Evolutionary conservation across 495 filamentous ascomycete species (phyloP), one percentile per base, ranked within the genome.

Genomic region (Penicillium mononematosum): DNA sequence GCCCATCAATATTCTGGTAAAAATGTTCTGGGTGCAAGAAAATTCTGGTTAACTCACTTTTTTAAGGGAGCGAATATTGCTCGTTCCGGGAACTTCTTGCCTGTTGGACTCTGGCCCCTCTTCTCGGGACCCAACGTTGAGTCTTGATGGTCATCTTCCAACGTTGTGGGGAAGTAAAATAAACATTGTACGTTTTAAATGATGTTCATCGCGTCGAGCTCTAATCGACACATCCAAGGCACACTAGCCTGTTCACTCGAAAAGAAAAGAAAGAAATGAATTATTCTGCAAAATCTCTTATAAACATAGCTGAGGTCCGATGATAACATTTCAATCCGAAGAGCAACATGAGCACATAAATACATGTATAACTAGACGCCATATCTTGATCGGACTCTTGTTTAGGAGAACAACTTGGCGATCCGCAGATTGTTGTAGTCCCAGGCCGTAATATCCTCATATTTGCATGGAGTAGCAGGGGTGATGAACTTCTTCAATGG

Each of bases 391-490:
- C 3, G 8, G 22, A 11, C 17, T n/a, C 3, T 7, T 11, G 16
- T 11, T 38, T n/a, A 46, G 20, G 52, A 46, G 14, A 65, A 62
- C 16, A 62, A 29, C 22, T 54, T 65, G 2, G 56, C 39, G 27
- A 66, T 69, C 3, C 63, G 58, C 4, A 69, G n/a, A 44, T 69
- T 67, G 17, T 71, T 61, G 36, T 70, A 72, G 43, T 72, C 62
- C 64, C 64, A 67, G n/a, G 67, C 69, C 20, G 59, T 72, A 1
- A 72, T 63, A 46, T 64, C 66, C n/a, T 68, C 65, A 48, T 69
- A 69, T n/a, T 45, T 51, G 34, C 64, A 67, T 5, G 66, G 63
- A 9, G 53, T 64, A 3, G 17, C 4, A 17, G 60, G 49, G 3
- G 56, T 58, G 31, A 65, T 59, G 29, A 64, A 65, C 34, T 60